A percentile compares a stretch with the other conserved stretches of the same genome.
Conservation (phyloP, 2,329 filamentous ascomycete species). For the Calycina marina region DNA sequence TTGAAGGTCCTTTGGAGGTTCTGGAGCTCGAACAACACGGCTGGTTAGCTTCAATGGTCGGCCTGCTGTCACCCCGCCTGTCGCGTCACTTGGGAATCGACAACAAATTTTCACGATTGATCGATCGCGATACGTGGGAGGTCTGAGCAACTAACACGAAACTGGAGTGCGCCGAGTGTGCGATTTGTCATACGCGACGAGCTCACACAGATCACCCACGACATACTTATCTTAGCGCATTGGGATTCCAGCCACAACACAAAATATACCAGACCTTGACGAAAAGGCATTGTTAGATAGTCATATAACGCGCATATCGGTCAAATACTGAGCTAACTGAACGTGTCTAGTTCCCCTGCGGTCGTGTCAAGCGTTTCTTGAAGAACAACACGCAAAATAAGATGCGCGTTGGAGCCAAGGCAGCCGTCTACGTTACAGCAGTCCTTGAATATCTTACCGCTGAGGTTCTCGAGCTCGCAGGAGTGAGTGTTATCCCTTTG, state of each 20-base stretch:
- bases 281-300: no score
- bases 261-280: no score
- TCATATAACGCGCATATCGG: no score
- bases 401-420: slow-evolving; percentile 98
- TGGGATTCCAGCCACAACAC: no score
- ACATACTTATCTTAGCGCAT: no score
- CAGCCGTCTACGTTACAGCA: slow-evolving; percentile 93
- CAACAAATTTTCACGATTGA: slow-evolving; percentile 4
- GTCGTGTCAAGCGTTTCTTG: slow-evolving; percentile 99
- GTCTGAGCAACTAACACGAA: no score
- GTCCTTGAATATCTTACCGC: slow-evolving; percentile 97
- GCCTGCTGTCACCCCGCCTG: slow-evolving; percentile 15
- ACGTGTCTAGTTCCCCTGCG: slow-evolving; percentile 76
- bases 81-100: slow-evolving; percentile 16
- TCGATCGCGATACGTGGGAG: not conserved
- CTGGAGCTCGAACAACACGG: not conserved
- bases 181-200: slow-evolving; percentile 2
- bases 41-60: no score
- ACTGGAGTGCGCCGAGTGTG: no score
- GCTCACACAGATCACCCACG: not conserved
- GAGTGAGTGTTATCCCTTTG: slow-evolving; percentile 40
- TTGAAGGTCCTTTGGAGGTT: slow-evolving; percentile 5
- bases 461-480: slow-evolving; percentile 93
- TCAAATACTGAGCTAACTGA: not conserved
- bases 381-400: slow-evolving; percentile 99